Conservation (phyloP, 192 early-diverging fungal species). For the Umbelopsis sp. region DNA sequence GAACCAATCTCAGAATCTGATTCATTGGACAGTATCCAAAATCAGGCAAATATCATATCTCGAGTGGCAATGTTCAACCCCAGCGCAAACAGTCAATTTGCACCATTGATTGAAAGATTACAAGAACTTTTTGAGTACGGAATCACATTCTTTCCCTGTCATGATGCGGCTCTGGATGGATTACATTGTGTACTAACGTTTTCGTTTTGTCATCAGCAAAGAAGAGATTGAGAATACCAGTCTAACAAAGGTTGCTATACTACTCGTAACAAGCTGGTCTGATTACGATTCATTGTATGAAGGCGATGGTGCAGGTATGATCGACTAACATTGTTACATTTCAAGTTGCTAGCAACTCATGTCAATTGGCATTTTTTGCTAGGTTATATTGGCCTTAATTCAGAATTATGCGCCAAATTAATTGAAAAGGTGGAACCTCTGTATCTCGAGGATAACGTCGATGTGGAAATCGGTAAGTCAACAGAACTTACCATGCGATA, state of each 20-base stretch:
- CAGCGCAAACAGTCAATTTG: background rate
- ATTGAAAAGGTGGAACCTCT: background rate
- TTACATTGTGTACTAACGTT: background rate
- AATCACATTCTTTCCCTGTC: background rate
- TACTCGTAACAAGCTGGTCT: background rate
- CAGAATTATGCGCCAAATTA: background rate
- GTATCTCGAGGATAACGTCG: background rate
- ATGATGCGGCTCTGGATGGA: no score
- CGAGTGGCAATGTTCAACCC: constrained; percentile 21
- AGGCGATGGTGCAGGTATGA: background rate
- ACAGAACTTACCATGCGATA: no score
- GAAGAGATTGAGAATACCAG: background rate
- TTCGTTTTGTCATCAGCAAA: background rate
- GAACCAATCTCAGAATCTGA: constrained; percentile 24
- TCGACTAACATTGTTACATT: background rate
- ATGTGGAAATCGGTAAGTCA: background rate
- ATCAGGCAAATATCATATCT: constrained; percentile 29
- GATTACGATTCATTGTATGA: background rate
- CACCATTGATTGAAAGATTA: background rate
- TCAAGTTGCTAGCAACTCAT: background rate
- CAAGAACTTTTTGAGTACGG: background rate
- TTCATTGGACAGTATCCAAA: background rate
- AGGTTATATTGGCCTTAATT: background rate
- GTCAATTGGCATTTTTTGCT: no score
- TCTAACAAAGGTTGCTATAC: background rate